Base-by-base conservation (phyloP, 352 stramenopile species). In the Pythium chondricola region DNA sequence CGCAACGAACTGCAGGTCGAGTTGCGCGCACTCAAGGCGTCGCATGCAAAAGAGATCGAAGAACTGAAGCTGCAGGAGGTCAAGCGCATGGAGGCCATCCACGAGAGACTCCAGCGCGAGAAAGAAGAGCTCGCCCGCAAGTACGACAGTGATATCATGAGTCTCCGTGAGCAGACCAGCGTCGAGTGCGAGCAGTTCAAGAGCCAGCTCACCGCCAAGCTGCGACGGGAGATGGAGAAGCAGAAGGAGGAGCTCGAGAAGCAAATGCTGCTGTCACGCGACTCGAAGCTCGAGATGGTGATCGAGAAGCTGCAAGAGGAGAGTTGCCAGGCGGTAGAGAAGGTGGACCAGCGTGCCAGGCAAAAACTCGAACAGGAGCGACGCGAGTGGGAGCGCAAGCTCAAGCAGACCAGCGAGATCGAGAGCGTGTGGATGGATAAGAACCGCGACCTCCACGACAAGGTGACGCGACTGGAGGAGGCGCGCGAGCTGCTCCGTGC, bases 351-450 rank as follows among this genome's bases (percentile, higher is more conserved):
- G 3, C 76, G 73, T 9, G 48, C 61, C 0, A 62, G 66, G 30
- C 61, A 63, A 37, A 84, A 77, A 38, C 71, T 76, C 20, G 74
- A 78, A 39, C 50, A 78, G 14, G 77, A 92, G 54, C 69, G 65
- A 36, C 56, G 66, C n/a, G 77, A 87, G 24, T 82, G 63, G 52
- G 73, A 87, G 52, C 72, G 75, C 42, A 85, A 88, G 48, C 66
- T 86, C 48, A 81, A 83, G 56, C 75, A 87, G 50, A 83, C 75
- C 16, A 78, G 63, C 52, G 75, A 92, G 50, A 77, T 88, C n/a
- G 77, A 89, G 20, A 61, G 59, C 26, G 75, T 86, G n/a, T 91
- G 80, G 80, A 88, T 91, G 76, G 80, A 88, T 31, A 88, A 91
- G 65, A 88, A 85, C 51, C 70, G 74, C 16, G 76, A 87, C 51